Percentiles rank a stretch among this genome's conserved stretches.
phyloP scores from a whole-genome alignment of 257 asterid species.

The Solanum gracilifrons region DNA sequence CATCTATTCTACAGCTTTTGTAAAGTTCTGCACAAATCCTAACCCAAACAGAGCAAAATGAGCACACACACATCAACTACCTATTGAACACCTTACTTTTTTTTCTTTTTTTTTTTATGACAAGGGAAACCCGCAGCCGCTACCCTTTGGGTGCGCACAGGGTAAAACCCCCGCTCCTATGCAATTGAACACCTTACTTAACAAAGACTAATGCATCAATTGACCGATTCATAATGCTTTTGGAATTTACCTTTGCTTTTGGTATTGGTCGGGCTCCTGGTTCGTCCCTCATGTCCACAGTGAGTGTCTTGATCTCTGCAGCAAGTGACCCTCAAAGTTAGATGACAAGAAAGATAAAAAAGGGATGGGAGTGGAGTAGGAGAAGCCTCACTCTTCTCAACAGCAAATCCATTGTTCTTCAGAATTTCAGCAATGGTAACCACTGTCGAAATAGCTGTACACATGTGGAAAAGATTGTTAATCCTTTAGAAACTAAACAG shows the following conservation, averaged over 20 bases:
- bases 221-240: background rate
- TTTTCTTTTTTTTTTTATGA: too few relatives aligned
- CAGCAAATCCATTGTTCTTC: slow-evolving; percentile 65
- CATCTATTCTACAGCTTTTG: background rate
- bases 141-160: too few relatives aligned
- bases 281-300: slow-evolving; percentile 64
- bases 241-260: slow-evolving; percentile 49
- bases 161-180: too few relatives aligned
- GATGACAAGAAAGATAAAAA: background rate
- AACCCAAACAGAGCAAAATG: background rate
- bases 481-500: background rate
- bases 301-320: slow-evolving; percentile 58
- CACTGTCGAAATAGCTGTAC: slow-evolving; percentile 60
- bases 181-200: too few relatives aligned
- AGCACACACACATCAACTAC: background rate
- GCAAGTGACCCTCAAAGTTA: background rate
- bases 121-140: too few relatives aligned
- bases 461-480: background rate
- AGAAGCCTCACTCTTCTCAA: slow-evolving; percentile 47
- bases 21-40: background rate
- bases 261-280: slow-evolving; percentile 54
- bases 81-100: background rate
- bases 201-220: background rate
- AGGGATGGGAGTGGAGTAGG: background rate
- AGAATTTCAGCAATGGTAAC: slow-evolving; percentile 66